Evolutionary conservation across 2,329 filamentous ascomycete genomes (phyloP), one percentile per base, ranked within the genome.

Genomic region (Monosporascus sp.): DNA sequence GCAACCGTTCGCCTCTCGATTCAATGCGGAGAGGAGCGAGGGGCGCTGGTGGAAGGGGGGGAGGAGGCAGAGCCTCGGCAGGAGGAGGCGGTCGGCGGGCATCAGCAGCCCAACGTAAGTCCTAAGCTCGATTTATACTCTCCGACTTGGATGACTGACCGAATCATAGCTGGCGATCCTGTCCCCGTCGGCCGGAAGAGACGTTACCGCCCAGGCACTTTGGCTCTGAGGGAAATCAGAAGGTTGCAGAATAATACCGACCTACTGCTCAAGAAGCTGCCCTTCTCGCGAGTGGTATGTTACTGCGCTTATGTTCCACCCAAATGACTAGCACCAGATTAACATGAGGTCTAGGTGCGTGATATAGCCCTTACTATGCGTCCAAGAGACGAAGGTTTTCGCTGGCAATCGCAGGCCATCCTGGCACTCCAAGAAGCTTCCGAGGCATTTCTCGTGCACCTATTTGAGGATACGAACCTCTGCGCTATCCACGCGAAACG

Each of bases 331-430:
- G 52, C 49, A 27, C 17, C 8, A 44, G n/a, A 20, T 51, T 49
- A 34, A 57, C 50, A 41, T 20, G 25, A 42, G 3, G 15, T 39
- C 25, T 56, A 81, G 79, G 77, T 89, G 52, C 85, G 87, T 70
- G 88, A 91, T 73, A 89, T 91, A 60, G 87, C 87, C 4, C 67
- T 89, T 27, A 73, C 79, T 1, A 77, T 86, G 55, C 83, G 85
- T 18, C 81, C 83, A 5, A 70, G 72, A 37, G 83, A 82, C 54
- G 77, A 84, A 53, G 86, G 89, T 56, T 84, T 97, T 70, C 84
- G 93, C 62, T 99, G 94, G 92, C 94, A 97, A 75, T 95, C 89
- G 51, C 93, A 96, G 64, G 93, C 94, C 49, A 94, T 97, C 65
- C 84, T 89, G 66, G 93, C 93, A 14, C 80, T 97, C 3, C 93